Evolutionary conservation across 441 rosid species (phyloP), one percentile per base, ranked within the genome.

Genomic region (Adansonia madagascariensis): DNA sequence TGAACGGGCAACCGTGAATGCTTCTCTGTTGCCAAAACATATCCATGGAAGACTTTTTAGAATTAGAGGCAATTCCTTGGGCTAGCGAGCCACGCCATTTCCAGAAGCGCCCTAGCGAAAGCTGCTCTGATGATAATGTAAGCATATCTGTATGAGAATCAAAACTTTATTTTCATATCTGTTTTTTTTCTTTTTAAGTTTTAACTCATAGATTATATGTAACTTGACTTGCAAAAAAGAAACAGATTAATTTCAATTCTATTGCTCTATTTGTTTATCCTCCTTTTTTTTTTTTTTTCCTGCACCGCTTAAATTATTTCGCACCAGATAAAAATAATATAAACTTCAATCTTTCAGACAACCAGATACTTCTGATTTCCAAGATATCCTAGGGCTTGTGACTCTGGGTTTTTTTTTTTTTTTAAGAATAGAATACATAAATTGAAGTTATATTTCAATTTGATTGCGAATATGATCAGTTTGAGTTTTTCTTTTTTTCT

Each of bases 41-140:
- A 63, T 63, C 47, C 46, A 63, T 65, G 52, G 71, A 65, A 41
- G 70, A 64, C 22, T 0, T 64, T 3, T 64, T 61, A 31, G 35
- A 31, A 31, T 61, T n/a, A 8, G 24, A 2, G 7, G 44, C 31
- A 18, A 24, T 24, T 5, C 1, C 50, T 12, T 41, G 24, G 70
- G 12, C 6, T 4, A 6, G 9, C 14, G 71, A 18, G 8, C 7
- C 27, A 17, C 8, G 1, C 11, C 52, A 17, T 15, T 17, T 15
- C 9, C 52, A 9, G 71, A 66, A 66, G 53, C 35, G 6, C 53
- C n/a, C 71, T 7, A 10, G 8, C n/a, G 71, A 66, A 66, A 53
- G 53, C 71, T 66, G 71, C 53, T 44, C 71, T 44, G 71, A 66
- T 17, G 53, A 18, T 43, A 31, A 44, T 43, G 71, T 66, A 66